Evolutionary conservation across 306 rosid genomes (phyloP), one percentile per base, ranked within the genome.

Genomic region (Cucurbita moschata): DNA sequence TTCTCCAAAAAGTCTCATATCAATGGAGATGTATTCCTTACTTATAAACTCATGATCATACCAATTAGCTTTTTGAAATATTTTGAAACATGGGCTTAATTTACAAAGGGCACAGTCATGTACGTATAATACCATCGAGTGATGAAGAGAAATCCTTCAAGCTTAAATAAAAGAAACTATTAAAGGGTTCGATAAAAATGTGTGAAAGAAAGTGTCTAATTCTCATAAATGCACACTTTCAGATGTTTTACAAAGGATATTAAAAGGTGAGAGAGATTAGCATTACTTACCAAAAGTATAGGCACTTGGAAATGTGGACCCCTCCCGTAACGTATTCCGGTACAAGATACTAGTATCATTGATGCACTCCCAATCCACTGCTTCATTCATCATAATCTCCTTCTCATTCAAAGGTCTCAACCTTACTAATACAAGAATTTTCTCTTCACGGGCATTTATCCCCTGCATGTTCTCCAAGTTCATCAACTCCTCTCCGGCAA

Each of bases 291-390:
- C 99, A 88, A 95, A 95, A 43, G 97, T 74, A 86, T 91, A 89
- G 49, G 99, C 97, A 75, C 79, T 91, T 69, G 99, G 97, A 85
- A 91, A 95, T 72, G 96, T 91, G 72, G 99, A 95, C 72, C 99
- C 99, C 85, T 95, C 99, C 43, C 97, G 88, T 75, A 95, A 82
- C 3, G 97, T 91, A 72, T 95, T 95, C 77, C 97, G 82, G 77
- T 95, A 95, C 78, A 95, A 82, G 69, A 95, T 77, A 58, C 96
- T 89, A 67, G 91, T 95, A 52, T 87, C 99, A 76, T 91, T 91
- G 81, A 95, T 91, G 88, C 97, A 91, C 83, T 95, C 99, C 99
- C 99, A 95, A 57, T 95, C 97, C 72, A 96, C 89, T 14, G 82
- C 89, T 81, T 95, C 97, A 82, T 72, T 86, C 4, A 83, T 79